Conservation (phyloP, 352 stramenopile genomes). For the Globisporangium paroecandrum region DNA sequence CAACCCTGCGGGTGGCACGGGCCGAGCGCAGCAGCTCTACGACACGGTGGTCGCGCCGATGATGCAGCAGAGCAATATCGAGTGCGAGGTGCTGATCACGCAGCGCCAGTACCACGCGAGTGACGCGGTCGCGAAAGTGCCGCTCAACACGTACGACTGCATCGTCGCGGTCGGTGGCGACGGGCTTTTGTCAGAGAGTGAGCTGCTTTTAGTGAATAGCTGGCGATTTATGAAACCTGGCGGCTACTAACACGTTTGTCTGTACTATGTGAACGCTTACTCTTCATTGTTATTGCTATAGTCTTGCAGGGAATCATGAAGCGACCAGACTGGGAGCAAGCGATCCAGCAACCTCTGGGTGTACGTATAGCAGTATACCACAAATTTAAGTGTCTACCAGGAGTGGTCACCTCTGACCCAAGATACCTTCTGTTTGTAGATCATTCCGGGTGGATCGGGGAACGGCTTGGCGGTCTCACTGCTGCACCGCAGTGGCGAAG, state of each 20-base stretch:
- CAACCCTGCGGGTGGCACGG: conserved; percentile 55
- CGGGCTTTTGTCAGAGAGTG: conserved; percentile 63
- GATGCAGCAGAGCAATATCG: conserved; percentile 49
- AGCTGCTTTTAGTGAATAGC: conserved; percentile 11
- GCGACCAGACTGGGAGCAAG: conserved; percentile 53
- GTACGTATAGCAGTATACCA: conserved; percentile 21
- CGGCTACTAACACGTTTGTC: conserved; percentile 11
- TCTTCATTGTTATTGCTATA: conserved; percentile 16
- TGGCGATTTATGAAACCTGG: background rate
- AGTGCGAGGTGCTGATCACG: conserved; percentile 49
- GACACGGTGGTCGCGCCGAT: conserved; percentile 46
- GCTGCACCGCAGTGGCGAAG: conserved; percentile 41
- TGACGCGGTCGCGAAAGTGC: conserved; percentile 37
- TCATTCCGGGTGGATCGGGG: conserved; percentile 50
- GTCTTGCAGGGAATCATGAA: conserved; percentile 71
- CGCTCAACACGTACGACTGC: conserved; percentile 54
- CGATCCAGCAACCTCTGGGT: conserved; percentile 44
- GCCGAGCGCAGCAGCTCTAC: conserved; percentile 52
- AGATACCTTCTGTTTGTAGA: conserved; percentile 12
- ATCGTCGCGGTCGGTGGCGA: conserved; percentile 64
- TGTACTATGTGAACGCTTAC: background rate
- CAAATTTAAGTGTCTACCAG: background rate
- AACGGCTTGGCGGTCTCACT: conserved; percentile 64
- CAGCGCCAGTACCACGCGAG: conserved; percentile 49
- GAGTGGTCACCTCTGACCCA: background rate